Evolutionary conservation across 305 asterid genomes (phyloP), one percentile per base, ranked within the genome.

Genomic region (Solanum aculeatissimum): DNA sequence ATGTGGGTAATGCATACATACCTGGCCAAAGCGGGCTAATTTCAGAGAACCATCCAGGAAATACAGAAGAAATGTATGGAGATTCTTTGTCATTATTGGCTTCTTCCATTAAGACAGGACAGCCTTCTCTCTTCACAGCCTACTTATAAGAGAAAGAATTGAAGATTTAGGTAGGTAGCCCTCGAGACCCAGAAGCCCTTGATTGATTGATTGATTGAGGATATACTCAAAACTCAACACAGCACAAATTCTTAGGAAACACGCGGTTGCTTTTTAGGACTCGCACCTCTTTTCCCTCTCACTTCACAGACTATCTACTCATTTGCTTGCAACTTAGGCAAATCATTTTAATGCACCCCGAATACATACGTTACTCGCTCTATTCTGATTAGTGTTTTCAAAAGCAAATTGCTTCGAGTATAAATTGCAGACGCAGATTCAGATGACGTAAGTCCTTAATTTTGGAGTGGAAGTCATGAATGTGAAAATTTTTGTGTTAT

Each of bases 21-120:
- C 98, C 98, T 83, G 98, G 98, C 98, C 98, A 95, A 94, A 95
- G 90, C 78, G 96, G 97, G 91, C 97, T 95, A 21, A 95, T 92
- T 89, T 95, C 98, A 27, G 98, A 94, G 83, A 95, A 95, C 98
- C 98, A 95, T 42, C 98, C 98, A 23, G 98, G 98, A 54, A 94
- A 89, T 85, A 94, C 91, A n/a, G 98, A 88, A 51, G 97, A 89
- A 70, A 95, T 84, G 54, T 86, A 43, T 68, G 86, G 89, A 62
- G 92, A 60, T 11, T n/a, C n/a, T n/a, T 49, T 49, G 55, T 0
- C 15, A 54, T 7, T 21, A 54, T 54, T 54, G 4, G 63, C 27
- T 57, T 57, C 63, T 57, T 57, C 63, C 63, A 57, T 57, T 57
- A 27, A 57, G 12, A 57, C 63, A n/a, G 7, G 13, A 9, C 23